Percentiles rank a stretch among this genome's conserved stretches.
phyloP scores from a whole-genome alignment of 345 rosid species.

The Arabis alpina region DNA sequence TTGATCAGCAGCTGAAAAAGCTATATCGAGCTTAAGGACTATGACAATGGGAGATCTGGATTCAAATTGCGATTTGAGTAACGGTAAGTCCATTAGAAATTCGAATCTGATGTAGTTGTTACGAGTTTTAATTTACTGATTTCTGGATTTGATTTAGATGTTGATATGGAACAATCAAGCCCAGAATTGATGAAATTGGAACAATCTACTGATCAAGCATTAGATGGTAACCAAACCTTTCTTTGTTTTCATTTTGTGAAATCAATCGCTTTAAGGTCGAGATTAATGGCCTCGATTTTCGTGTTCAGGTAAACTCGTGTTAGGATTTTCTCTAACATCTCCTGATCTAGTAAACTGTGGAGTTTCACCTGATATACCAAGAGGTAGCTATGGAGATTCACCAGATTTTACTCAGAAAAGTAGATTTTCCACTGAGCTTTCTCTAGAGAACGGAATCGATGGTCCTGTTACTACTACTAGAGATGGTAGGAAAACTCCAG shows the following conservation, averaged over 20 bases:
- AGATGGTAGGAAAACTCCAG: constrained; percentile 42
- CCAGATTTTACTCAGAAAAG: constrained; percentile 48
- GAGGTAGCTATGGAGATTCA: constrained; percentile 47
- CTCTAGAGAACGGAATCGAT: constrained; percentile 74
- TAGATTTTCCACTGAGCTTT: constrained; percentile 62
- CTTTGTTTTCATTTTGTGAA: neutral
- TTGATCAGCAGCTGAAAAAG: constrained; percentile 38
- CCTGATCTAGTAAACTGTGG: constrained; percentile 78
- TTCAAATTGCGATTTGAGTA: constrained; percentile 31
- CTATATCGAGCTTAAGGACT: constrained; percentile 29
- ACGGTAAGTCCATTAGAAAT: constrained; percentile 39
- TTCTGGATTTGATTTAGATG: constrained; percentile 3
- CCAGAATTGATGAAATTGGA: constrained; percentile 17
- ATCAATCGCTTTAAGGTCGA: neutral
- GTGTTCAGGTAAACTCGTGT: constrained; percentile 58
- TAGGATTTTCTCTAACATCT: constrained; percentile 69
- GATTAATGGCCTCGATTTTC: neutral
- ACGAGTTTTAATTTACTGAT: constrained; percentile 10
- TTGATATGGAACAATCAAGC: constrained; percentile 38
- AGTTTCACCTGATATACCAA: constrained; percentile 69
- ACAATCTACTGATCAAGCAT: constrained; percentile 24
- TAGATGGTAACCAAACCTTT: constrained; percentile 28
- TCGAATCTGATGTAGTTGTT: no score
- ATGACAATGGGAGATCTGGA: constrained; percentile 47
- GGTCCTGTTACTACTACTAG: constrained; percentile 43